Evolutionary conservation across 225 moss, liverwort and hornwort genomes (phyloP).

Genomic region (Antitrichia curtipendula): DNA sequence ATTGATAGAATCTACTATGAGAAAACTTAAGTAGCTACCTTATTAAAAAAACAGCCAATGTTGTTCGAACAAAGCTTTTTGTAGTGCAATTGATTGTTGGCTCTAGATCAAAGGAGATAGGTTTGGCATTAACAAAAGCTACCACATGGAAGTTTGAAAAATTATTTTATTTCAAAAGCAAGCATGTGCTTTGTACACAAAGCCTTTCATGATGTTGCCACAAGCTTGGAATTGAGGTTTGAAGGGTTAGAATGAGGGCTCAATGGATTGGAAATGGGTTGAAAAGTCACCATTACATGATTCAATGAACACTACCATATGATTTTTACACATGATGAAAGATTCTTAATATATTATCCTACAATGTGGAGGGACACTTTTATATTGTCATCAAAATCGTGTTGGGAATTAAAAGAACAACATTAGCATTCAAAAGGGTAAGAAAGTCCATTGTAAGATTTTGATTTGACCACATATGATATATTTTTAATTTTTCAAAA

Average conservation of each 20-base stretch:
- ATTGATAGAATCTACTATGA: neutral
- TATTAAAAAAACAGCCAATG: neutral
- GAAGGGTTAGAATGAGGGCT: neutral
- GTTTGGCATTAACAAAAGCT: neutral
- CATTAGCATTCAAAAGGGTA: neutral
- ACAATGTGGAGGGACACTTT: neutral
- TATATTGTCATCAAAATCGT: accelerated
- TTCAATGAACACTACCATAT: neutral
- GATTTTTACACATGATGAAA: neutral
- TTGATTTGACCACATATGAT: accelerated
- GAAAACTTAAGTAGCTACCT: neutral
- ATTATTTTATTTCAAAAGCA: neutral
- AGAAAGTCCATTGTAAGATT: neutral
- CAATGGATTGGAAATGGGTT: neutral
- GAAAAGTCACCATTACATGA: neutral
- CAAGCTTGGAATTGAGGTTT: neutral
- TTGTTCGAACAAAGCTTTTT: neutral
- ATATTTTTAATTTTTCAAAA: neutral
- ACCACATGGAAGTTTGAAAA: neutral
- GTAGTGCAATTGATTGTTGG: neutral
- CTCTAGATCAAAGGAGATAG: neutral
- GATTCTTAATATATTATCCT: neutral
- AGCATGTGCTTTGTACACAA: neutral
- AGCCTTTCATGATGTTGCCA: neutral
- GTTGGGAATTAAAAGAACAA: accelerated